Evolutionary conservation across 2,329 filamentous ascomycete genomes (phyloP).

Genomic region (Colletotrichum aenigma): DNA sequence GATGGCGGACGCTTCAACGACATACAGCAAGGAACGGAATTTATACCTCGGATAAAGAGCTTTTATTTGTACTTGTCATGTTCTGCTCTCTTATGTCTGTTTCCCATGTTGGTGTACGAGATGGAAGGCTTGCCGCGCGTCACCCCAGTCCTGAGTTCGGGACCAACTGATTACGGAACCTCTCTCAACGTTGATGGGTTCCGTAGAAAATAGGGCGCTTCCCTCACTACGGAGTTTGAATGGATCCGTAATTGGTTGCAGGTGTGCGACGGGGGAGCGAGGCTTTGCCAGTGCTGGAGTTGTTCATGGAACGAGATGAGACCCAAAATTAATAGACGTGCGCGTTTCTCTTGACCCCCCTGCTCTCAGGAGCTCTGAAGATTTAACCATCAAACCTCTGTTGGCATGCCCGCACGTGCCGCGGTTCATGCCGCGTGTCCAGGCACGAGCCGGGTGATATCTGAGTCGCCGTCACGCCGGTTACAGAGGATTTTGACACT

Average conservation of each 20-base stretch:
- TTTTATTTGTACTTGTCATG: not conserved
- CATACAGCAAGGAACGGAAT: conserved; percentile 19
- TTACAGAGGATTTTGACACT: not conserved
- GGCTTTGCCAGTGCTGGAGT: not conserved
- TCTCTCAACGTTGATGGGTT: not conserved
- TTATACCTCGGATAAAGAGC: conserved; percentile 17
- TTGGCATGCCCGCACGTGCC: not conserved
- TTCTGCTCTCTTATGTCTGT: conserved; percentile 10
- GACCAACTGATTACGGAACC: not conserved
- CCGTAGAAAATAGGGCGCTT: not conserved
- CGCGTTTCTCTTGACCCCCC: not conserved
- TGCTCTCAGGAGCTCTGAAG: not conserved
- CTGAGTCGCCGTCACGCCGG: not conserved
- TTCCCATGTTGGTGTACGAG: conserved; percentile 2
- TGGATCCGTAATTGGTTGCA: not conserved
- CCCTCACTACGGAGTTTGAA: not conserved
- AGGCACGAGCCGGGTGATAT: not conserved
- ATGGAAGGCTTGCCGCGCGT: not conserved
- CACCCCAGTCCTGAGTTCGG: not conserved
- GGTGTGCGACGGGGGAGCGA: not conserved
- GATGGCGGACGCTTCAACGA: conserved; percentile 16
- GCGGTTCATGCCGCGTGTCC: not conserved
- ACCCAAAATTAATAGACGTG: conserved; percentile 16
- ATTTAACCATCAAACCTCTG: not conserved
- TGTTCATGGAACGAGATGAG: not conserved